These are phyloP conservation scores for Aspergillus fumigatus DNA, from an alignment of 2,329 filamentous ascomycete genomes.

Conservation along the genomic window DNA sequence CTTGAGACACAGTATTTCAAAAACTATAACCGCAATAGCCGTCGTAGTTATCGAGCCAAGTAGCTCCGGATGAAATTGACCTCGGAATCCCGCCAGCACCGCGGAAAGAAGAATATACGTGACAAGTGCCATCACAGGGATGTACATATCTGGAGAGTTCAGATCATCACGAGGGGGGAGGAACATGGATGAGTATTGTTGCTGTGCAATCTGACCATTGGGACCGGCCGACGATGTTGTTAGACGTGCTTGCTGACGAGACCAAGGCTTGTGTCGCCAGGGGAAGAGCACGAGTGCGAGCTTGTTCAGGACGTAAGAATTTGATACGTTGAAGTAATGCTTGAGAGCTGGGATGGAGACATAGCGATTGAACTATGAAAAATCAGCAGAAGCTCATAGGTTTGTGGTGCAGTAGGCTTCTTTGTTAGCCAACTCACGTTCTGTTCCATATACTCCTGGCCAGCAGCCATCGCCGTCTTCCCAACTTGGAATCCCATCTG, in stretches of 20 bases:
- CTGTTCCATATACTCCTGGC: slow-evolving; percentile 91
- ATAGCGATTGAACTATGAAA: slow-evolving; percentile 65
- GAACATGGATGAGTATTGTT: slow-evolving; percentile 56
- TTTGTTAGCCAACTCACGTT: slow-evolving; percentile 60
- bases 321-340: slow-evolving; percentile 99
- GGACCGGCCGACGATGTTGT: slow-evolving; percentile 36
- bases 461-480: slow-evolving; percentile 83
- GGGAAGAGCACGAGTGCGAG: slow-evolving; percentile 91
- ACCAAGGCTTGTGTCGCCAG: slow-evolving; percentile 97
- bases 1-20: slow-evolving; percentile 88
- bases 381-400: slow-evolving; percentile 1
- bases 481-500: slow-evolving; percentile 95
- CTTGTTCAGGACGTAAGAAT: slow-evolving; percentile 93
- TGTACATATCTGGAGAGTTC: slow-evolving; percentile 99
- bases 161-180: slow-evolving; percentile 90
- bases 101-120: slow-evolving; percentile 96
- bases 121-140: slow-evolving; percentile 94
- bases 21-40: slow-evolving; percentile 73
- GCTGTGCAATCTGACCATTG: slow-evolving; percentile 61
- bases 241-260: slow-evolving; percentile 69
- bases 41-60: slow-evolving; percentile 84
- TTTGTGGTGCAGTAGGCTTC: not conserved
- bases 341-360: slow-evolving; percentile 91
- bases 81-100: slow-evolving; percentile 80
- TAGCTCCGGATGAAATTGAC: slow-evolving; percentile 89